These are phyloP conservation scores for Lathyrus oleraceus DNA, from an alignment of 306 rosid genomes.

Conservation along the genomic window DNA sequence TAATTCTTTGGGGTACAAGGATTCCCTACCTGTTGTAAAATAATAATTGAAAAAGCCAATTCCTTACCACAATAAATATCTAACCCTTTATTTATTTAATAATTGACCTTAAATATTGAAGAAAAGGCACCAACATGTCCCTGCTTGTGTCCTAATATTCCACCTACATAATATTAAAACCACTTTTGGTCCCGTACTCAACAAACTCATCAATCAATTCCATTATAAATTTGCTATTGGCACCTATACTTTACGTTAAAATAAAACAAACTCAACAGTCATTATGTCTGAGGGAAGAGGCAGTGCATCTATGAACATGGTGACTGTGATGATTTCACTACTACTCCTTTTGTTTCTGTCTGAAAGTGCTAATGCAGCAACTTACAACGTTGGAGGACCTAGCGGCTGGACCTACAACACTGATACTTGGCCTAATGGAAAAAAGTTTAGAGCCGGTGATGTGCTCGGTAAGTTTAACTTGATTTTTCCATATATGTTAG, in stretches of 20 bases:
- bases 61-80: too few relatives aligned
- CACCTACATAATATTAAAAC: not conserved
- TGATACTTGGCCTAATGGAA: conserved; percentile 56
- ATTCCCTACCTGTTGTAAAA: too few relatives aligned
- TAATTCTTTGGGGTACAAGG: too few relatives aligned
- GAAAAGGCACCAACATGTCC: conserved; percentile 15
- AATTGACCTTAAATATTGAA: conserved; percentile 19
- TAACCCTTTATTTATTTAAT: too few relatives aligned
- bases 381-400: conserved; percentile 56
- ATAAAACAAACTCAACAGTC: not conserved
- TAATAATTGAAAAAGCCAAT: too few relatives aligned
- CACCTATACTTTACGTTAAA: not conserved
- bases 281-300: conserved; percentile 64
- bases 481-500: too few relatives aligned
- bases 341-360: conserved; percentile 40
- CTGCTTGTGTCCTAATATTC: conserved; percentile 5
- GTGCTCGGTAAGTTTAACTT: conserved; percentile 46
- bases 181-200: conserved; percentile 11
- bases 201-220: not conserved
- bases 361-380: conserved; percentile 44
- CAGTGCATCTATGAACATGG: conserved; percentile 47
- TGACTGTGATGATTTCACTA: conserved; percentile 28
- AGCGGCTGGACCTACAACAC: conserved; percentile 60
- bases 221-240: conserved; percentile 27
- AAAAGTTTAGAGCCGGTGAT: conserved; percentile 58